Percentiles rank a stretch among this genome's conserved stretches.
These are phyloP conservation scores for Ophiostoma montium DNA, from an alignment of 2,329 filamentous ascomycete genomes.

Conservation along the genomic window DNA sequence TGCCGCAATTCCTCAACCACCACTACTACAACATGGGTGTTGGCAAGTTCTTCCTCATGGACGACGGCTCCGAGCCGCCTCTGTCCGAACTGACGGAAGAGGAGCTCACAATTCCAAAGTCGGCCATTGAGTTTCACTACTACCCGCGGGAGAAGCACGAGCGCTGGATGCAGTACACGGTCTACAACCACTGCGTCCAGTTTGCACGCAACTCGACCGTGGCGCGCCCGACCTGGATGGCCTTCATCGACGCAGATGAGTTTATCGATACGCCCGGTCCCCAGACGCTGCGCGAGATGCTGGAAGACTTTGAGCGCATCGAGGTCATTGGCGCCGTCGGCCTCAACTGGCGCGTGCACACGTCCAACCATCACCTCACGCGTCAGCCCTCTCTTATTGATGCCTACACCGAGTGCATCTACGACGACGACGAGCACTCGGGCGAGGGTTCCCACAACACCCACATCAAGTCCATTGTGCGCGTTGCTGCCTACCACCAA, in stretches of 20 bases:
- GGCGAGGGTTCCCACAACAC: constrained; percentile 4
- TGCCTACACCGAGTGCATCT: constrained; percentile 6
- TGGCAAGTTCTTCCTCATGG: constrained; percentile 10
- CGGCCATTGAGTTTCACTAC: constrained; percentile 10
- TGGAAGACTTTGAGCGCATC: constrained; percentile 7
- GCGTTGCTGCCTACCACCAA: constrained; percentile 1
- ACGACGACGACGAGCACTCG: constrained; percentile 5
- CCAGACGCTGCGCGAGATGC: constrained; percentile 5
- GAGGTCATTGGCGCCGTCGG: constrained; percentile 8
- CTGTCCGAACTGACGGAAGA: constrained; percentile 6
- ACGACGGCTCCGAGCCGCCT: constrained; percentile 8
- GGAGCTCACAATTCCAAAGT: constrained; percentile 6
- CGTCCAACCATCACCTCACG: constrained; percentile 7
- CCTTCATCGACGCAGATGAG: constrained; percentile 11
- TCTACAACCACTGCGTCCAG: constrained; percentile 7
- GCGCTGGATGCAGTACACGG: constrained; percentile 10
- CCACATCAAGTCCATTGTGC: constrained; percentile 11
- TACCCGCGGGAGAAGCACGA: constrained; percentile 6
- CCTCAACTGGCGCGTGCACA: constrained; percentile 10
- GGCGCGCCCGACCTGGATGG: constrained; percentile 9
- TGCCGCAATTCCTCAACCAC: constrained; percentile 10
- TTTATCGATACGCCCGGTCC: constrained; percentile 7
- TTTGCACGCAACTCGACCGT: constrained; percentile 3
- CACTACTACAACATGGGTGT: constrained; percentile 13
- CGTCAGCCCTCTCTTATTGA: constrained; percentile 7